phyloP scores from a whole-genome alignment of 2,329 filamentous ascomycete genomes.

The Akanthomyces muscarius region DNA sequence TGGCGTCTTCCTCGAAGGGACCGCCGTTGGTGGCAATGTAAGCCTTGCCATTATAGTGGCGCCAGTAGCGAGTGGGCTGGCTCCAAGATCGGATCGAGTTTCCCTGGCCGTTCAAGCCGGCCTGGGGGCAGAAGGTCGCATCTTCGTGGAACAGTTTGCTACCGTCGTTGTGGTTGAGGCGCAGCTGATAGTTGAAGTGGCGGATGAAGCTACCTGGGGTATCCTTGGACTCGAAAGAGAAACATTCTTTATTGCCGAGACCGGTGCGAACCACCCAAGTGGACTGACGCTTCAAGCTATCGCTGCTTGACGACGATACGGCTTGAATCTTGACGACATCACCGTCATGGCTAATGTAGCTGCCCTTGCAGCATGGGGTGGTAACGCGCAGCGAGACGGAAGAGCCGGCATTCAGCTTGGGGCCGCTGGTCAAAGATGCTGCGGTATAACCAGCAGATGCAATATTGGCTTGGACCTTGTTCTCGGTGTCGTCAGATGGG shows the following conservation, averaged over 20 bases:
- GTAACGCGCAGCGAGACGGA: constrained; percentile 53
- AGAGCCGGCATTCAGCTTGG: constrained; percentile 43
- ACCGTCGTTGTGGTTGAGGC: constrained; percentile 48
- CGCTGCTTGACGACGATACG: constrained; percentile 47
- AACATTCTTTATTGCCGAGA: constrained; percentile 53
- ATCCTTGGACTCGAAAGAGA: constrained; percentile 58
- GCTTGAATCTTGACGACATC: constrained; percentile 49
- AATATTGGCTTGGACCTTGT: constrained; percentile 56
- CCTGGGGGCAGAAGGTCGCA: constrained; percentile 57
- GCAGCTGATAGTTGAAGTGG: constrained; percentile 50
- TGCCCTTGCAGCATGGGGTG: constrained; percentile 48
- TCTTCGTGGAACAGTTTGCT: constrained; percentile 56
- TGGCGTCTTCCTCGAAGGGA: constrained; percentile 26
- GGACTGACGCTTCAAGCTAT: constrained; percentile 46
- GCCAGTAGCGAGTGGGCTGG: constrained; percentile 56
- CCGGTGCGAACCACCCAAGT: constrained; percentile 53
- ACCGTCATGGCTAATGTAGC: constrained; percentile 51
- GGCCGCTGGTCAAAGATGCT: constrained; percentile 44
- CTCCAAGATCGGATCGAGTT: constrained; percentile 54
- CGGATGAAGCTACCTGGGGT: constrained; percentile 56
- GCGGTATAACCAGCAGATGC: constrained; percentile 54
- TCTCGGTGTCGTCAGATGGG: constrained; percentile 55
- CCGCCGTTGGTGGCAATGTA: constrained; percentile 41
- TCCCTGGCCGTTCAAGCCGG: constrained; percentile 48
- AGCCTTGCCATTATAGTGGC: constrained; percentile 42